Base-by-base conservation (phyloP, 2,329 filamentous ascomycete genomes). In the Venturia oleaginea region DNA sequence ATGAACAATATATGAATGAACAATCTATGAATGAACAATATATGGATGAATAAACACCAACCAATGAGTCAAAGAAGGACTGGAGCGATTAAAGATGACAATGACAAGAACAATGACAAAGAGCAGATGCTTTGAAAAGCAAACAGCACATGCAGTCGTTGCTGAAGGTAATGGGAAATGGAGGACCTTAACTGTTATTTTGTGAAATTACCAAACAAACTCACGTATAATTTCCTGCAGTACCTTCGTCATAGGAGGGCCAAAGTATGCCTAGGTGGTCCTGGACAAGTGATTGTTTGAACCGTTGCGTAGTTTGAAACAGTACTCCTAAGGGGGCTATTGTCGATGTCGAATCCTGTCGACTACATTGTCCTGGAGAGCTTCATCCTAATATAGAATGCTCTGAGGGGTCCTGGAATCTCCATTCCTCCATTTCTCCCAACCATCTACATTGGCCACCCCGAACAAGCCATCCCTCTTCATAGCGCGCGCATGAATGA, bases 31-130 rank as follows among this genome's bases (percentile, higher is more conserved):
- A 27, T 27, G 48, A 54, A 55, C 51, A 48, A 27, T 48, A 11
- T 48, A 48, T 48, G 46, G 27, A 57, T 57, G 51, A 57, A 34
- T 57, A 34, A 19, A 57, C 48, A 54, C 34, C 51, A 57, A 57
- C 34, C 30, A 34, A 57, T 51, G 46, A 57, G 19, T 57, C 51
- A 57, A 57, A n/a, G 51, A 57, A 30, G 7, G 51, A 57, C 51
- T 57, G 51, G 24, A 34, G 30, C 51, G 51, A 57, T 27, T 34
- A 57, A 19, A 30, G 48, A 57, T 32, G 30, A n/a, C 51, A 34
- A 57, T 57, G 30, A 57, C 27, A 57, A 11, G 30, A 34, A 57
- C 51, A 57, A 11, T 57, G 27, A n/a, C 13, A n/a, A 27, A 30
- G 17, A 34, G 24, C 15, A 34, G 51, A n/a, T 30, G 51, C 15